Conservation (phyloP, 805 yeast species). For the Sugiyamaella qingdaonensis region DNA sequence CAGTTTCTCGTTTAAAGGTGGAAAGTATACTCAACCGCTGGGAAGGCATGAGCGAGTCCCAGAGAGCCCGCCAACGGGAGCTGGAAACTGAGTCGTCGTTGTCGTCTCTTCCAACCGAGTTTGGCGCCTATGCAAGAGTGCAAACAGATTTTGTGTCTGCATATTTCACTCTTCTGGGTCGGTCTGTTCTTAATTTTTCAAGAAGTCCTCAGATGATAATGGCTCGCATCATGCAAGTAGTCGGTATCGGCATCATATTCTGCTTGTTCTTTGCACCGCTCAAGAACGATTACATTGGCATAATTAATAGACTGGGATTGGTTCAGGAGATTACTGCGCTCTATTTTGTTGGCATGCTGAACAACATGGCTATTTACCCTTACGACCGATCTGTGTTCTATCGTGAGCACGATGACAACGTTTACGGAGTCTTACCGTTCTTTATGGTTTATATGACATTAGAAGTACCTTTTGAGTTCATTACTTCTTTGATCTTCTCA, state of each 20-base stretch:
- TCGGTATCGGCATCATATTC: slow-evolving; percentile 59
- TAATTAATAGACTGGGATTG: slow-evolving; percentile 67
- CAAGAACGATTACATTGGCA: slow-evolving; percentile 43
- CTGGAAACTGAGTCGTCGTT: neutral
- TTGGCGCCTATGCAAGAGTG: slow-evolving; percentile 32
- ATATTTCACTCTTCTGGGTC: slow-evolving; percentile 33
- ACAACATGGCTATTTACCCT: slow-evolving; percentile 73
- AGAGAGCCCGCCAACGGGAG: neutral
- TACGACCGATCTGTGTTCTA: slow-evolving; percentile 68
- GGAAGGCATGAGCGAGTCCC: slow-evolving; percentile 23
- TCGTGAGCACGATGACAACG: slow-evolving; percentile 70
- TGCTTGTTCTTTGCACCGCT: slow-evolving; percentile 66
- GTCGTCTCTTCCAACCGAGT: slow-evolving; percentile 20
- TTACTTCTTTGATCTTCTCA: slow-evolving; percentile 55
- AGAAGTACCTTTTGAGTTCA: slow-evolving; percentile 65
- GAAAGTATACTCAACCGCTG: slow-evolving; percentile 37
- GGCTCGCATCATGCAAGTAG: slow-evolving; percentile 61
- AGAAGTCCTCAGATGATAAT: slow-evolving; percentile 55
- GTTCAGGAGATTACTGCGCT: slow-evolving; percentile 69
- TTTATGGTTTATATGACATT: slow-evolving; percentile 53
- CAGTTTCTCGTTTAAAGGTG: slow-evolving; percentile 40
- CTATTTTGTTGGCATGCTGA: slow-evolving; percentile 75
- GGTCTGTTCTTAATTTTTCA: slow-evolving; percentile 42
- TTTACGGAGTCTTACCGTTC: slow-evolving; percentile 64
- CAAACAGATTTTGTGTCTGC: slow-evolving; percentile 34